A percentile compares a stretch with the other conserved stretches of the same genome.
phyloP scores from a whole-genome alignment of 495 filamentous ascomycete genomes.

The Lophiotrema nucula region DNA sequence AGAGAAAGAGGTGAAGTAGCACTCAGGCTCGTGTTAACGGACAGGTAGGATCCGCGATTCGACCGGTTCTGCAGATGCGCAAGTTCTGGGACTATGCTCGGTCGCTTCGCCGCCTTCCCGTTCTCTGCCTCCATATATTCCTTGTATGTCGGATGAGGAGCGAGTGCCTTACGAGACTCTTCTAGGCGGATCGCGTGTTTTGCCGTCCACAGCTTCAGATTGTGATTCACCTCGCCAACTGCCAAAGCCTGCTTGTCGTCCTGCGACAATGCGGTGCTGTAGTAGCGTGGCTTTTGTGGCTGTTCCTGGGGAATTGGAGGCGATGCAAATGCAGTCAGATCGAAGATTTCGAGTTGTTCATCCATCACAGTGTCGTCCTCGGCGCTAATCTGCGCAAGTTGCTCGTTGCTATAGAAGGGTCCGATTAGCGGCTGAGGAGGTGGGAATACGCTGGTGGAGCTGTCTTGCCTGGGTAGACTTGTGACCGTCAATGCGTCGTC shows the following conservation, averaged over 20 bases:
- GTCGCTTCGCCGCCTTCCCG: too few species aligned
- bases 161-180: neutral
- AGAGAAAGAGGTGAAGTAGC: neutral
- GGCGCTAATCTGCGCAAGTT: neutral
- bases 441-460: too few species aligned
- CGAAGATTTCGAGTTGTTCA: neutral
- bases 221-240: conserved; percentile 1
- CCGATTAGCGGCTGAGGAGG: too few species aligned
- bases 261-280: neutral
- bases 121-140: neutral
- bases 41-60: too few species aligned
- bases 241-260: conserved; percentile 15
- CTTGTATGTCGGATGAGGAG: too few species aligned
- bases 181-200: neutral
- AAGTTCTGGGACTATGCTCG: too few species aligned
- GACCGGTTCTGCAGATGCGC: too few species aligned
- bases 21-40: too few species aligned
- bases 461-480: too few species aligned
- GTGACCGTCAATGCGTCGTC: too few species aligned
- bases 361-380: neutral
- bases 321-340: neutral
- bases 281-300: conserved; percentile 12
- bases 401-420: too few species aligned
- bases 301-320: neutral
- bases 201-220: conserved; percentile 1